phyloP scores from a whole-genome alignment of 2,329 filamentous ascomycete genomes.

The Paraphoma sp. region DNA sequence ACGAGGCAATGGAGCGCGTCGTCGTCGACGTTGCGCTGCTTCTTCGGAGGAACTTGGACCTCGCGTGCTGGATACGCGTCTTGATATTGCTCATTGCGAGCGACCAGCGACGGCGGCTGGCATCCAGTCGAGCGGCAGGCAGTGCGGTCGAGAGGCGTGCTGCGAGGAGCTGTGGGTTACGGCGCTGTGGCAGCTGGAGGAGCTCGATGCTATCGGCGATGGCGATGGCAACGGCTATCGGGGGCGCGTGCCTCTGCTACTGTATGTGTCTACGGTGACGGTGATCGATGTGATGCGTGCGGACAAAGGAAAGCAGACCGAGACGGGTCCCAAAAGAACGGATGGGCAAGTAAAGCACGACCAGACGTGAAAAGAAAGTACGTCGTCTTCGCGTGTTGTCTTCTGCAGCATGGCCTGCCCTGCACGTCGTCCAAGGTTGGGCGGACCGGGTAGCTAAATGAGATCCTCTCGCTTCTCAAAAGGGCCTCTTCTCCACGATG shows the following conservation, averaged over 20 bases:
- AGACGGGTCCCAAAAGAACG: slow-evolving; percentile 1
- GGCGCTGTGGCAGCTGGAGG: neutral
- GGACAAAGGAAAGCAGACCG: slow-evolving; percentile 4
- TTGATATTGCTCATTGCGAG: slow-evolving; percentile 44
- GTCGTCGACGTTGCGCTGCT: slow-evolving; percentile 34
- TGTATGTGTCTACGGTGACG: too few species aligned
- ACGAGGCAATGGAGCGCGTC: slow-evolving; percentile 31
- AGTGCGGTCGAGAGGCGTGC: neutral
- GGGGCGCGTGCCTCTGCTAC: too few species aligned
- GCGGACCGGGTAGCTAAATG: slow-evolving; percentile 5
- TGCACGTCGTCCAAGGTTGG: slow-evolving; percentile 16
- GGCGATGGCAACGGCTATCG: slow-evolving; percentile 1
- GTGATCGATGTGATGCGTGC: neutral
- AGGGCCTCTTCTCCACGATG: neutral
- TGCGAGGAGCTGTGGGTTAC: neutral
- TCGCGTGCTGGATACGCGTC: slow-evolving; percentile 39
- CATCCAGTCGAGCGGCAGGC: slow-evolving; percentile 19
- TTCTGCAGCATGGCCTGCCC: slow-evolving; percentile 10
- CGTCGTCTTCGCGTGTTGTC: slow-evolving; percentile 17
- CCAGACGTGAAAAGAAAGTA: slow-evolving; percentile 9
- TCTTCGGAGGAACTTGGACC: slow-evolving; percentile 37
- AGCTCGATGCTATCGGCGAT: neutral
- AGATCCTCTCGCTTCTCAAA: slow-evolving; percentile 5
- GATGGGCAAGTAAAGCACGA: neutral
- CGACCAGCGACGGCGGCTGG: slow-evolving; percentile 23